phyloP scores from a whole-genome alignment of 2,329 filamentous ascomycete genomes.

The Aspergillus ustus region DNA sequence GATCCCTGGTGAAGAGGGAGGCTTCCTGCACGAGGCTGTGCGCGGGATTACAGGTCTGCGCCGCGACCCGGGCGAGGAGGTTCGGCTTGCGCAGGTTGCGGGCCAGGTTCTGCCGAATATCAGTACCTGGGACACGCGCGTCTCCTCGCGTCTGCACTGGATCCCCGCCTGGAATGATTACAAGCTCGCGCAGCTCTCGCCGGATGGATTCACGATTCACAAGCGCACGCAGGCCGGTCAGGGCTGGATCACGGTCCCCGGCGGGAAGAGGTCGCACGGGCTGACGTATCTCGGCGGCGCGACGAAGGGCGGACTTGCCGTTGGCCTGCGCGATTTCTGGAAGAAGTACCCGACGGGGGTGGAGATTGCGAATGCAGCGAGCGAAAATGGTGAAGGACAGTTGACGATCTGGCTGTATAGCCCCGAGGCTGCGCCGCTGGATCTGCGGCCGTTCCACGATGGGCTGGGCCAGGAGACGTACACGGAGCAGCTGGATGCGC shows the following conservation, averaged over 20 bases:
- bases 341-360: conserved; percentile 64
- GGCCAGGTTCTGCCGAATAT: conserved; percentile 30
- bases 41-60: conserved; percentile 65
- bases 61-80: conserved; percentile 54
- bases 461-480: conserved; percentile 62
- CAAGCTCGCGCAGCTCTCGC: conserved; percentile 60
- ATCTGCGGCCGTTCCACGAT: conserved; percentile 63
- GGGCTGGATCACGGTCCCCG: conserved; percentile 48
- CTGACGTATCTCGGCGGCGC: conserved; percentile 64
- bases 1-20: conserved; percentile 60
- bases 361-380: conserved; percentile 58
- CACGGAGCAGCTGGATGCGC: conserved; percentile 61
- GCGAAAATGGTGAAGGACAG: conserved; percentile 54
- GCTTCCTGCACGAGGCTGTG: conserved; percentile 62
- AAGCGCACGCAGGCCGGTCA: conserved; percentile 58
- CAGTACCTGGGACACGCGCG: conserved; percentile 48
- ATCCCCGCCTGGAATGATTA: conserved; percentile 65
- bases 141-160: conserved; percentile 57
- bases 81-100: conserved; percentile 46
- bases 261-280: conserved; percentile 60
- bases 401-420: conserved; percentile 67
- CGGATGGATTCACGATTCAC: conserved; percentile 64
- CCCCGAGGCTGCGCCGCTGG: conserved; percentile 60
- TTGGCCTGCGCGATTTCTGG: conserved; percentile 67
- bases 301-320: conserved; percentile 60